Evolutionary conservation across 148 eudicot genomes (phyloP).

Genomic region (Chenopodium berlandieri): DNA sequence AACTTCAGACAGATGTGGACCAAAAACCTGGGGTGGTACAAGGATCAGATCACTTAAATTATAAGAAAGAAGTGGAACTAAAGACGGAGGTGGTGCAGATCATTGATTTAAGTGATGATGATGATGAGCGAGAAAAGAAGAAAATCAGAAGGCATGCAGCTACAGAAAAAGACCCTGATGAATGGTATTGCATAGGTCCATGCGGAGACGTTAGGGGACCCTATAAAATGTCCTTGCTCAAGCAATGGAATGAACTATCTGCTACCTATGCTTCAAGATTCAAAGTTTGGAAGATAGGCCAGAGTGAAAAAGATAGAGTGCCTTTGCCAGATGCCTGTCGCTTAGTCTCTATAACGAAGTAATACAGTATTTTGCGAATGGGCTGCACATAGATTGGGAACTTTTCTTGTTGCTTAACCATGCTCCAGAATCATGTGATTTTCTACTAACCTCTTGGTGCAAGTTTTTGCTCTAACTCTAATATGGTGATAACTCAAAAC

Average conservation of each 20-base stretch:
- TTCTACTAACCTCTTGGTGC: neutral
- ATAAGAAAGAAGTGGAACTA: neutral
- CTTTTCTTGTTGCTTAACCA: neutral
- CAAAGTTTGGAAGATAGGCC: conserved; percentile 34
- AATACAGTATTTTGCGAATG: neutral
- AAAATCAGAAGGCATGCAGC: neutral
- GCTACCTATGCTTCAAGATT: conserved; percentile 15
- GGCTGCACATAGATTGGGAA: neutral
- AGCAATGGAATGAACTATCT: conserved; percentile 14
- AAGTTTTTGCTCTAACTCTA: neutral
- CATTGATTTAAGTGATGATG: conserved; percentile 18
- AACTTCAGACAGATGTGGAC: neutral
- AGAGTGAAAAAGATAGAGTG: conserved; percentile 13
- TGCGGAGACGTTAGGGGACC: conserved; percentile 28
- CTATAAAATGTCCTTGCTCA: conserved; percentile 11
- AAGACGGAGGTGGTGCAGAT: neutral
- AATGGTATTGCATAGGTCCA: conserved; percentile 37
- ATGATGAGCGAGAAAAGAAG: neutral
- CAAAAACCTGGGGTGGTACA: neutral
- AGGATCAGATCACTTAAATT: neutral
- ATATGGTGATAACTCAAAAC: neutral
- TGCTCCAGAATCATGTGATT: too few relatives aligned
- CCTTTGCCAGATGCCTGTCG: conserved; percentile 24
- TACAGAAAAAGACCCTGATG: conserved; percentile 1
- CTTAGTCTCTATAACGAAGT: neutral